Conservation (phyloP, 257 asterid genomes). For the Leonotis leonurus region DNA sequence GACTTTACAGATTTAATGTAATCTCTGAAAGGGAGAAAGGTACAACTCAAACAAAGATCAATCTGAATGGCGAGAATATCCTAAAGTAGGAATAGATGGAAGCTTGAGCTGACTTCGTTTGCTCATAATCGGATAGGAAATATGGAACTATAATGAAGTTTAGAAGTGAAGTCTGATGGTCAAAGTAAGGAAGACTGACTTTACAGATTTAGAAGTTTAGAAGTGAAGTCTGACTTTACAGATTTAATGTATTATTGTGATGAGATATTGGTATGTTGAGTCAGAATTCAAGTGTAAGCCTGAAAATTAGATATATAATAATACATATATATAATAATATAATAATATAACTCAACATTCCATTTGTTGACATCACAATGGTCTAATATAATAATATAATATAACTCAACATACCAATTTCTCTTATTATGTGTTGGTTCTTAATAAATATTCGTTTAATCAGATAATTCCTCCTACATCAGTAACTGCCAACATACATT, state of each 20-base stretch:
- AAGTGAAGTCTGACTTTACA: too few species aligned
- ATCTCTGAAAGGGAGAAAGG: not conserved
- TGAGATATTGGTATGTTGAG: too few species aligned
- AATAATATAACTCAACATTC: not conserved
- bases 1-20: not conserved
- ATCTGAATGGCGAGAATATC: not conserved
- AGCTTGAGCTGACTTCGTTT: not conserved
- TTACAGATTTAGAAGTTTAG: too few species aligned
- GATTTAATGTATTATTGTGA: too few species aligned
- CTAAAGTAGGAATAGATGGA: not conserved
- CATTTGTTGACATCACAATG: not conserved
- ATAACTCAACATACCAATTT: not conserved
- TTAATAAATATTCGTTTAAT: not conserved
- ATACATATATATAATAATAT: too few species aligned
- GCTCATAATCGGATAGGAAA: not conserved
- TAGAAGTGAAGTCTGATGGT: not conserved
- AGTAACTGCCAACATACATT: not conserved
- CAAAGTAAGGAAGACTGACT: not conserved
- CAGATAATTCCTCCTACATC: not conserved
- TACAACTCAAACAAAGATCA: not conserved
- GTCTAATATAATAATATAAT: not conserved
- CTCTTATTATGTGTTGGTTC: not conserved
- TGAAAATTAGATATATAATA: not conserved
- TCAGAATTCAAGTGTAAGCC: constrained; percentile 1
- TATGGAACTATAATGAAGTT: not conserved